Percentiles rank a stretch among this genome's conserved stretches.
Conservation (phyloP, 768 basidiomycete species). For the Boletus speciosus region DNA sequence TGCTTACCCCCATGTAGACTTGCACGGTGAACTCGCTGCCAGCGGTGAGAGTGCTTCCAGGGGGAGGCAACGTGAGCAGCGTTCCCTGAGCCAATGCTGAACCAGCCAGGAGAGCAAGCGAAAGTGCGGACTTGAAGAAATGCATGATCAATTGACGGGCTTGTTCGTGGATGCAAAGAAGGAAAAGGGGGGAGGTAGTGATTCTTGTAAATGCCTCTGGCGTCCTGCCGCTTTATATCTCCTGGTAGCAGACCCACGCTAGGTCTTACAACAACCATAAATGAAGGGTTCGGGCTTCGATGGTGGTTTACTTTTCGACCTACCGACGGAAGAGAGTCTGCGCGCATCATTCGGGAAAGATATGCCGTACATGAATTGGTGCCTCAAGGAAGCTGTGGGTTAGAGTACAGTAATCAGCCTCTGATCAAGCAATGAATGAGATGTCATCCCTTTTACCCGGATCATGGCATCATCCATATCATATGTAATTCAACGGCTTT, state of each 20-base stretch:
- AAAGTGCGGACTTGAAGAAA: slow-evolving; percentile 13
- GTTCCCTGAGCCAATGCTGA: slow-evolving; percentile 18
- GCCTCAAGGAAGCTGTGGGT: neutral
- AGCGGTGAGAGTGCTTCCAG: slow-evolving; percentile 6
- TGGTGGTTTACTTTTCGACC: neutral
- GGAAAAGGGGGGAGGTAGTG: neutral
- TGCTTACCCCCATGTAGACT: slow-evolving; percentile 20
- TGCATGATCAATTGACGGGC: slow-evolving; percentile 9
- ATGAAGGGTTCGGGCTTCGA: neutral
- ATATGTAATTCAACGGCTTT: neutral
- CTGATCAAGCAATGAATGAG: slow-evolving; percentile 2
- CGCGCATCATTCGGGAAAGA: slow-evolving; percentile 4
- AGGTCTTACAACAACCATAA: neutral
- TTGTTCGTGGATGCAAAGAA: neutral
- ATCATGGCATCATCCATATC: neutral
- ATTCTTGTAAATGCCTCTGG: neutral
- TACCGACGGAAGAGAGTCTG: neutral
- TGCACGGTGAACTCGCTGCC: slow-evolving; percentile 11
- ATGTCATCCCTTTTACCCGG: neutral
- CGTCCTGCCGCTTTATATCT: slow-evolving; percentile 17
- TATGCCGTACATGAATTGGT: neutral
- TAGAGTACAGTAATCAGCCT: neutral
- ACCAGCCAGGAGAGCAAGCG: slow-evolving; percentile 12
- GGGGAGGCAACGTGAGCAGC: slow-evolving; percentile 6
- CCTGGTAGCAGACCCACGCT: neutral